phyloP scores from a whole-genome alignment of 129 eudicot genomes.

The Gnaphalium uliginosum region DNA sequence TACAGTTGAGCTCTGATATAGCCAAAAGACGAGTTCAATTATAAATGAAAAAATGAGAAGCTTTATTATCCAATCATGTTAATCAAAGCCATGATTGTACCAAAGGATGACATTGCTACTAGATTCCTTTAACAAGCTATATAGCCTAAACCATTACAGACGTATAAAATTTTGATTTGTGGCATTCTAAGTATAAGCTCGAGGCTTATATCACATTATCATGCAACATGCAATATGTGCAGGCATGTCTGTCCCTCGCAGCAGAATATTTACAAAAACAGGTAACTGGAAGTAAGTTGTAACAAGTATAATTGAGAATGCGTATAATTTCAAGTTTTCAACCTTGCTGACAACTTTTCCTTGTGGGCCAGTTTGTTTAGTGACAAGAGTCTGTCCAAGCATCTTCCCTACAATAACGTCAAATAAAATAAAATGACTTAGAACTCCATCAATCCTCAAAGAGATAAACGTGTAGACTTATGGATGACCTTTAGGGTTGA shows the following conservation, averaged over 20 bases:
- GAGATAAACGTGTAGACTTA: neutral
- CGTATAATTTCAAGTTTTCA: constrained; percentile 11
- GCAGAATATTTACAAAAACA: constrained; percentile 1
- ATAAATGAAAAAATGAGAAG: neutral
- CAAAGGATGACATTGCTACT: neutral
- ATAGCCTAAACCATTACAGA: neutral
- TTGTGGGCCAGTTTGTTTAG: constrained; percentile 95
- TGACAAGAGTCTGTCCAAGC: constrained; percentile 99
- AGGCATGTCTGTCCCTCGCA: constrained; percentile 2
- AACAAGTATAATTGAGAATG: neutral
- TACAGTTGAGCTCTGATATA: neutral
- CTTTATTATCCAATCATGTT: neutral
- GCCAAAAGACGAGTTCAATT: neutral
- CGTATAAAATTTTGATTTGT: neutral
- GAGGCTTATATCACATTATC: neutral
- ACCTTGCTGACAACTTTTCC: constrained; percentile 98
- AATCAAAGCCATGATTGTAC: neutral
- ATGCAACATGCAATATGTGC: neutral
- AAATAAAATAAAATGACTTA: constrained; percentile 13
- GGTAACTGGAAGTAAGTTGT: neutral
- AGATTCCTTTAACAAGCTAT: neutral
- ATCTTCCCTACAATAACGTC: constrained; percentile 72
- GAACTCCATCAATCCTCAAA: constrained; percentile 9
- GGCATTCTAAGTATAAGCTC: neutral
- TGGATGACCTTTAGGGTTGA: no score